Evolutionary conservation across 2,329 filamentous ascomycete species (phyloP).

Genomic region (Dothidotthia symphoricarpi): DNA sequence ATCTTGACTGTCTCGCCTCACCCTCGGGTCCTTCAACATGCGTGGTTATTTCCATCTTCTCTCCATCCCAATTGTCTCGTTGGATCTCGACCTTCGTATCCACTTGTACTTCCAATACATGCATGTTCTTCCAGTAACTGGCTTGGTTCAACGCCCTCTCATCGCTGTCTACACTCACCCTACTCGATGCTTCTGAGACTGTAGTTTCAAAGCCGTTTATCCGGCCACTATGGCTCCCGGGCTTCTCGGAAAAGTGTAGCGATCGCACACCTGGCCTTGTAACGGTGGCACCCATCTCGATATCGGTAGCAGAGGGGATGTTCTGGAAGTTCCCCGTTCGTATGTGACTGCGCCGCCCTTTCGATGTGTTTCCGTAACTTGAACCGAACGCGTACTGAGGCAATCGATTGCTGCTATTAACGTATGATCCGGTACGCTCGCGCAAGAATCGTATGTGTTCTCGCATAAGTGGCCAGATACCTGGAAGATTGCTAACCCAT

Average conservation of each 20-base stretch:
- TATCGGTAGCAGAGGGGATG: slow-evolving; percentile 1
- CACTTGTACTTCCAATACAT: slow-evolving; percentile 23
- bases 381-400: slow-evolving; percentile 22
- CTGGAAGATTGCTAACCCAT: slow-evolving; percentile 55
- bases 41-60: slow-evolving; percentile 3
- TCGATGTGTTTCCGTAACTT: slow-evolving; percentile 19
- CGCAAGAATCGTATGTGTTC: slow-evolving; percentile 42
- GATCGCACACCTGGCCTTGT: slow-evolving; percentile 11
- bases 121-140: slow-evolving; percentile 11
- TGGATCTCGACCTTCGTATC: slow-evolving; percentile 31
- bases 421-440: slow-evolving; percentile 20
- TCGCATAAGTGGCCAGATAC: slow-evolving; percentile 54
- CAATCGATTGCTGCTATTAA: slow-evolving; percentile 9
- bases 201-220: not conserved
- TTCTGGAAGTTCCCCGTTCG: not conserved
- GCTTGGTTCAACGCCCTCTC: slow-evolving; percentile 14
- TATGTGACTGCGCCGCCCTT: slow-evolving; percentile 10
- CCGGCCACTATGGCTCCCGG: not conserved
- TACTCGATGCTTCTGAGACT: slow-evolving; percentile 4
- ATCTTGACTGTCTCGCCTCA: slow-evolving; percentile 1
- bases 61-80: slow-evolving; percentile 18
- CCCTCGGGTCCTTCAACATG: slow-evolving; percentile 11
- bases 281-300: not conserved
- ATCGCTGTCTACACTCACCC: slow-evolving; percentile 19
- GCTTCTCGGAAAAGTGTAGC: slow-evolving; percentile 8